phyloP scores from a whole-genome alignment of 768 basidiomycete genomes.

The Suillus decipiens region DNA sequence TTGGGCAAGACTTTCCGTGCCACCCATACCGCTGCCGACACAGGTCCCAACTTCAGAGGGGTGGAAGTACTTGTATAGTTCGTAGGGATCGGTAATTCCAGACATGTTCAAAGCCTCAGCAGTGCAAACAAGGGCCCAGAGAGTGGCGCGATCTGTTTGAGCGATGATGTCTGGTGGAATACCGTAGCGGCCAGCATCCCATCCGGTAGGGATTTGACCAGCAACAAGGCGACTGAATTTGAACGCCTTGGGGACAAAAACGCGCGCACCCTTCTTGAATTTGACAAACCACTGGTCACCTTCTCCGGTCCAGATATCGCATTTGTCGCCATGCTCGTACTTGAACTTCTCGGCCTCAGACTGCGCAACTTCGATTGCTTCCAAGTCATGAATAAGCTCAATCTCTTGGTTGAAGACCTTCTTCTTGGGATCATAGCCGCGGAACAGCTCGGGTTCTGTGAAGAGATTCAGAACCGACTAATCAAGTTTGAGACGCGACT shows the following conservation, averaged over 20 bases:
- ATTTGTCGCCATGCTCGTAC: constrained; percentile 94
- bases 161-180: constrained; percentile 95
- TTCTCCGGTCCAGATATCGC: constrained; percentile 90
- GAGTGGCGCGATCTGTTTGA: constrained; percentile 88
- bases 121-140: constrained; percentile 94
- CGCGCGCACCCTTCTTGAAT: constrained; percentile 96
- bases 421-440: constrained; percentile 96
- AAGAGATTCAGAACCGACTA: constrained; percentile 16
- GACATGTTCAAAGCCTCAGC: constrained; percentile 97
- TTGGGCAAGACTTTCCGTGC: constrained; percentile 82
- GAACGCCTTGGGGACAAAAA: constrained; percentile 94
- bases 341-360: constrained; percentile 95
- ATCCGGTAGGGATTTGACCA: constrained; percentile 96
- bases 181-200: constrained; percentile 95
- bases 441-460: constrained; percentile 95
- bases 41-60: constrained; percentile 95
- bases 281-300: constrained; percentile 98
- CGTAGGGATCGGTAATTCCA: constrained; percentile 97
- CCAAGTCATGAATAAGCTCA: constrained; percentile 94
- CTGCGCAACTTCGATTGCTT: constrained; percentile 91
- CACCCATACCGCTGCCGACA: constrained; percentile 98
- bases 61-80: constrained; percentile 95
- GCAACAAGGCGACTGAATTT: constrained; percentile 92
- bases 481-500: constrained; percentile 25
- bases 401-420: constrained; percentile 98